phyloP scores from a whole-genome alignment of 176 grass and related monocot genomes.

The Paspalum vaginatum region DNA sequence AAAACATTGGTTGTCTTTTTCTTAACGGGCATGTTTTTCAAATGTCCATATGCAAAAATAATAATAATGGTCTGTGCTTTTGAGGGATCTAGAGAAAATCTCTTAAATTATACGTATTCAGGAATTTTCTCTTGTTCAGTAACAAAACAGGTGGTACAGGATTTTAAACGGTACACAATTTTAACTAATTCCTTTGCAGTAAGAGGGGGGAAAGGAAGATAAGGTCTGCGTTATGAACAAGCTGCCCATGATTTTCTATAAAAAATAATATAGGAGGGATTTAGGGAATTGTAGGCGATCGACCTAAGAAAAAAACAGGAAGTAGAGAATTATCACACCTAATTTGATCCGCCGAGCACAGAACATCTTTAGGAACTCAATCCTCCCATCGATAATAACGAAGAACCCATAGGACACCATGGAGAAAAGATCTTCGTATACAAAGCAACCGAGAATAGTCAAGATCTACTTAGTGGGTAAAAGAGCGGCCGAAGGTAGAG shows the following conservation, averaged over 20 bases:
- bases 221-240: no score
- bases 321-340: not conserved
- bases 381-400: not conserved
- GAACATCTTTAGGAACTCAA: not conserved
- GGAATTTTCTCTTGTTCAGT: not conserved
- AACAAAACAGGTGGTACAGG: no score
- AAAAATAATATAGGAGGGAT: no score
- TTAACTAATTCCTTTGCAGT: no score
- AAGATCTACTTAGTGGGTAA: no score
- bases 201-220: no score
- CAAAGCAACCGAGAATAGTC: accelerated
- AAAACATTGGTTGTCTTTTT: no score
- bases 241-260: no score
- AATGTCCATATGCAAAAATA: constrained; percentile 5
- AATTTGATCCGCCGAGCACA: not conserved
- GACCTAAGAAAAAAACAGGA: not conserved
- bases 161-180: no score
- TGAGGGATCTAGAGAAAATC: not conserved
- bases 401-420: no score
- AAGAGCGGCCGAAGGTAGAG: not conserved
- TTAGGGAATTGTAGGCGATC: not conserved
- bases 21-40: not conserved
- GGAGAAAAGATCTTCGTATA: not conserved
- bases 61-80: not conserved
- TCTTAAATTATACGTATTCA: not conserved